Evolutionary conservation across 495 filamentous ascomycete species (phyloP).

Genomic region (Cercophora samala): DNA sequence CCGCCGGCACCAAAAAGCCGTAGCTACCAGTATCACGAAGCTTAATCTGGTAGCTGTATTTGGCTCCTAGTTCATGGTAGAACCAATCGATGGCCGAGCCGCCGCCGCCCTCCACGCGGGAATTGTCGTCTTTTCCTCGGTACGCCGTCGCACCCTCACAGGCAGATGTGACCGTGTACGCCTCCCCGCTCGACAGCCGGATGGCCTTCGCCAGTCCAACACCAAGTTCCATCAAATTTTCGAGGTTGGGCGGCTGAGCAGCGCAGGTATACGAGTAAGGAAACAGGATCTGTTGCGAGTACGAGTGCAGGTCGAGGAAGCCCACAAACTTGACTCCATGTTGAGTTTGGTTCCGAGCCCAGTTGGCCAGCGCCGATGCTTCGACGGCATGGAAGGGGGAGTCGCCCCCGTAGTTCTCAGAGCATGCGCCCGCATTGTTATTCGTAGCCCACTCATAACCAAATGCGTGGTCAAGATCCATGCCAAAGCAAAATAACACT

Average conservation of each 20-base stretch:
- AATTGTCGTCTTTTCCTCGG: slow-evolving; percentile 29
- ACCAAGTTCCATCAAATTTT: slow-evolving; percentile 87
- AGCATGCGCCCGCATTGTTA: slow-evolving; percentile 75
- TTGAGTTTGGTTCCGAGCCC: slow-evolving; percentile 78
- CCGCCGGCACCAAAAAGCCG: slow-evolving; percentile 83
- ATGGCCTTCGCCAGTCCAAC: slow-evolving; percentile 90
- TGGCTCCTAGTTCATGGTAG: slow-evolving; percentile 81
- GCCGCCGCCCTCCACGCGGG: slow-evolving; percentile 58
- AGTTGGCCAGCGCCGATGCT: slow-evolving; percentile 69
- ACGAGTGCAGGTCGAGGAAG: slow-evolving; percentile 89
- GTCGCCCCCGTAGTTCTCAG: slow-evolving; percentile 84
- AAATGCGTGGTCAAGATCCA: slow-evolving; percentile 87
- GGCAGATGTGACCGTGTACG: slow-evolving; percentile 78
- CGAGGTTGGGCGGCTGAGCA: slow-evolving; percentile 72
- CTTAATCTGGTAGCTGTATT: slow-evolving; percentile 90
- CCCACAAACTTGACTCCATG: slow-evolving; percentile 71
- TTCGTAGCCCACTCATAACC: slow-evolving; percentile 79
- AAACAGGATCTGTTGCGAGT: slow-evolving; percentile 92
- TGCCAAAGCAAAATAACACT: slow-evolving; percentile 79
- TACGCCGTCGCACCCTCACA: slow-evolving; percentile 69
- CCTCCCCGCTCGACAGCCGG: slow-evolving; percentile 65
- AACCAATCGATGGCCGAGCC: slow-evolving; percentile 95
- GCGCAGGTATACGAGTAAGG: slow-evolving; percentile 86
- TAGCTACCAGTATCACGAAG: slow-evolving; percentile 90
- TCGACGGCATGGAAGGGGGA: slow-evolving; percentile 81